phyloP scores from a whole-genome alignment of 495 filamentous ascomycete genomes.

The Penicillium crystallinum region DNA sequence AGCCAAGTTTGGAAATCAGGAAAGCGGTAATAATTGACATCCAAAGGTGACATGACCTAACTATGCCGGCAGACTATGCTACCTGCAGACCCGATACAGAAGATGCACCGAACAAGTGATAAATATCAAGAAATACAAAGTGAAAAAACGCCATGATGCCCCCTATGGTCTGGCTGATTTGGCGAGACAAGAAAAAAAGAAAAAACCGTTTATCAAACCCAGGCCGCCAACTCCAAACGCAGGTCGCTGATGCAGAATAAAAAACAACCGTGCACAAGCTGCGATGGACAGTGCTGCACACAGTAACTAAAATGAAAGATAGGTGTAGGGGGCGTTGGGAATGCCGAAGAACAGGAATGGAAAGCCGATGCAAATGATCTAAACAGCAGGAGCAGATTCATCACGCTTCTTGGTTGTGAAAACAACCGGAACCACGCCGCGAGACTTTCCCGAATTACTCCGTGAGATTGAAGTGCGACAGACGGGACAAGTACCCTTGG shows the following conservation, averaged over 20 bases:
- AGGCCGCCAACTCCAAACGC: not conserved
- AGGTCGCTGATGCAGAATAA: not conserved
- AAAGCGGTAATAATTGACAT: not conserved
- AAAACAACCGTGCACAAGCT: not conserved
- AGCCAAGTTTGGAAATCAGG: not conserved
- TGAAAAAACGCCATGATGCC: not conserved
- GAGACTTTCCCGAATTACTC: constrained; percentile 29
- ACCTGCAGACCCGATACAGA: not conserved
- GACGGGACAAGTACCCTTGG: constrained; percentile 37
- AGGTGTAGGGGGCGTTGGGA: not conserved
- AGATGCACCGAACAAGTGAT: not conserved
- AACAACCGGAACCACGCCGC: constrained; percentile 51
- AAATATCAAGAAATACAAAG: not conserved
- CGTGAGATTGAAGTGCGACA: constrained; percentile 41
- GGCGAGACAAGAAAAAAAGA: not conserved
- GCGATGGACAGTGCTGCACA: constrained; percentile 2
- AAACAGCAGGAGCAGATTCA: not conserved
- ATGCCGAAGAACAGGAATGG: not conserved
- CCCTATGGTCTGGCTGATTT: not conserved
- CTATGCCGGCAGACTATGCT: not conserved
- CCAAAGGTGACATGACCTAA: not conserved
- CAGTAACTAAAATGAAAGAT: no score
- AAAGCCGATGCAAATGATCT: not conserved
- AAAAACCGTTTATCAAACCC: not conserved
- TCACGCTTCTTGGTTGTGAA: constrained; percentile 40